Conservation (phyloP, 2,329 filamentous ascomycete genomes). For the Cadophora malorum region DNA sequence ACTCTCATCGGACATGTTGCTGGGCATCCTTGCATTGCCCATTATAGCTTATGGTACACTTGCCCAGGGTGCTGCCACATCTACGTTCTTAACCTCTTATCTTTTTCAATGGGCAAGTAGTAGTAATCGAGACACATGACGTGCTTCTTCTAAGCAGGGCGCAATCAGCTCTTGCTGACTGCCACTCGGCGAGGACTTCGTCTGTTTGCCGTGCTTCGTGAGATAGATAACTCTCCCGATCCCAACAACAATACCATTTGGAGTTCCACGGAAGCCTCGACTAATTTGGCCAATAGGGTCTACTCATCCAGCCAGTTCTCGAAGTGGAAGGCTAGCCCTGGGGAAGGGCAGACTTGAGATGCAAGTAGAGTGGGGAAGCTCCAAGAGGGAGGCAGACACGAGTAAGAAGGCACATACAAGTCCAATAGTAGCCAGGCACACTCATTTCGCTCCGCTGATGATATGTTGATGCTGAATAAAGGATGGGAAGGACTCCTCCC, state of each 20-base stretch:
- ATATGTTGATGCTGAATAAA: not conserved
- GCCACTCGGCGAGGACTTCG: not conserved
- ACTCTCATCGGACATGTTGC: not conserved
- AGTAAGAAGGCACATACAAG: conserved; percentile 3
- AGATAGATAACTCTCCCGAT: not conserved
- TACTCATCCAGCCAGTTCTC: not conserved
- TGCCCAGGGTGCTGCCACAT: not conserved
- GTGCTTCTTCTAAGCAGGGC: not conserved
- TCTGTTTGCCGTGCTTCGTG: not conserved
- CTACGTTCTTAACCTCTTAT: not conserved
- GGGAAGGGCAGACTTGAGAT: conserved; percentile 10
- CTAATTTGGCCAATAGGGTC: not conserved
- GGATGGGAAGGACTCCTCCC: not conserved
- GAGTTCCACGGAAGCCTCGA: conserved; percentile 7
- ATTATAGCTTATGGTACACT: not conserved
- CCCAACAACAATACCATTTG: not conserved
- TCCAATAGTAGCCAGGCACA: conserved; percentile 17
- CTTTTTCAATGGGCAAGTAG: not conserved
- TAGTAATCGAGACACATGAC: not conserved
- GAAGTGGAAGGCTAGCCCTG: conserved; percentile 2
- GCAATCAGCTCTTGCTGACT: conserved; percentile 1
- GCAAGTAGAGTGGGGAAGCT: conserved; percentile 16
- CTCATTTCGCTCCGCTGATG: not conserved
- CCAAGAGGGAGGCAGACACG: conserved; percentile 13
- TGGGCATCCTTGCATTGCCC: not conserved